These are phyloP conservation scores for Echinosophora koreensis DNA, from an alignment of 306 rosid species.

Conservation along the genomic window DNA sequence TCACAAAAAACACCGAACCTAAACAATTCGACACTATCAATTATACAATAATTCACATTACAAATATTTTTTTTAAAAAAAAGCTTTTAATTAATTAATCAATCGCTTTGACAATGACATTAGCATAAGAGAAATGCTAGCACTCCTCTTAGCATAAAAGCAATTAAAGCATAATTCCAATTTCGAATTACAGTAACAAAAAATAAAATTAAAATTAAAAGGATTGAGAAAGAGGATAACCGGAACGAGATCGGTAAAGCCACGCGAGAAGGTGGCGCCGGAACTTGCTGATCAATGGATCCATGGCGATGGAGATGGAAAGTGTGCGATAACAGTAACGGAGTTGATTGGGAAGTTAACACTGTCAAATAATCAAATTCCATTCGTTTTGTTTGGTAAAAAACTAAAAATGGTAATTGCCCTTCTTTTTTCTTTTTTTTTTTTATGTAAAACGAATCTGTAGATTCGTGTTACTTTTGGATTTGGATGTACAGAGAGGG, in stretches of 20 bases:
- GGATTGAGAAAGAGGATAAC: too few relatives aligned
- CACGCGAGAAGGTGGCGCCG: constrained; percentile 74
- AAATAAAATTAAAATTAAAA: neutral
- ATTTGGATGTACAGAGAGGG: neutral
- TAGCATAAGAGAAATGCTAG: too few relatives aligned
- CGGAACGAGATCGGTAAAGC: constrained; percentile 88
- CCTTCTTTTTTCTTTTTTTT: too few relatives aligned
- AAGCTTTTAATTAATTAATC: neutral
- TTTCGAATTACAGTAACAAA: neutral
- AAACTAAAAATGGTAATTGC: neutral
- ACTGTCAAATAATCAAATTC: constrained; percentile 45
- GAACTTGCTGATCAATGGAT: constrained; percentile 72
- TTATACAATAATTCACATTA: constrained; percentile 5
- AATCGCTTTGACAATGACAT: too few relatives aligned
- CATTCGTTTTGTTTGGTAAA: constrained; percentile 40
- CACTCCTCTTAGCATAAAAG: neutral
- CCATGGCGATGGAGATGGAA: constrained; percentile 47
- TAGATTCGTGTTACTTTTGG: constrained; percentile 37
- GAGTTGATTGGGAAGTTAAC: constrained; percentile 44
- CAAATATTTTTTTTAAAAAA: neutral
- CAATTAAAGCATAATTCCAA: neutral
- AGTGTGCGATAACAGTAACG: constrained; percentile 42
- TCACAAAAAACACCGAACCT: constrained; percentile 68
- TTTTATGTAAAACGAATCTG: constrained; percentile 47
- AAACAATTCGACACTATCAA: constrained; percentile 44